Percentiles rank a stretch among this genome's conserved stretches.
phyloP scores from a whole-genome alignment of 805 yeast genomes.

The Spathaspora boniae region DNA sequence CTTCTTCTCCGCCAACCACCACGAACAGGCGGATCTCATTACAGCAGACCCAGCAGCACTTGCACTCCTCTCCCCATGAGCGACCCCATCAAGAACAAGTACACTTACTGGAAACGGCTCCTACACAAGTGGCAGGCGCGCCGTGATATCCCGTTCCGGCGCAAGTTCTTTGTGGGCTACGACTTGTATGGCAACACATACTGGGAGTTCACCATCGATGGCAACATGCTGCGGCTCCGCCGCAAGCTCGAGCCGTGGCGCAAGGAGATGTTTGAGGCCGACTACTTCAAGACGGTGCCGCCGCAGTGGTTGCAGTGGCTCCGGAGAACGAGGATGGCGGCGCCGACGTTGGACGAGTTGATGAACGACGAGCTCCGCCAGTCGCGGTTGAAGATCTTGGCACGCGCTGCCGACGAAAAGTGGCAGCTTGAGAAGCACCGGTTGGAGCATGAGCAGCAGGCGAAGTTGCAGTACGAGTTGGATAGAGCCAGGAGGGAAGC shows the following conservation, averaged over 20 bases:
- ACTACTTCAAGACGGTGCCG: slow-evolving; percentile 56
- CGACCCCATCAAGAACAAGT: slow-evolving; percentile 49
- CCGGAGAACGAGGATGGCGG: slow-evolving; percentile 52
- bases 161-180: slow-evolving; percentile 67
- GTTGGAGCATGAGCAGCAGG: slow-evolving; percentile 29
- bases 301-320: slow-evolving; percentile 86
- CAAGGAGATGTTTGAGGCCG: slow-evolving; percentile 47
- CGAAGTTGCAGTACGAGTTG: slow-evolving; percentile 29
- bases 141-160: slow-evolving; percentile 64
- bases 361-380: slow-evolving; percentile 55
- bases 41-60: background rate
- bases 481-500: slow-evolving; percentile 21
- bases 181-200: slow-evolving; percentile 82
- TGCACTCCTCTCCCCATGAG: slow-evolving; percentile 27
- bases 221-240: slow-evolving; percentile 51
- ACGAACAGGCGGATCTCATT: no score
- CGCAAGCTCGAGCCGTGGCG: slow-evolving; percentile 59
- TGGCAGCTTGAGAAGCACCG: slow-evolving; percentile 36
- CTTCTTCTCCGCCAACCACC: slow-evolving; percentile 1
- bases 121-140: slow-evolving; percentile 58
- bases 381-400: slow-evolving; percentile 47
- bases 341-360: slow-evolving; percentile 66
- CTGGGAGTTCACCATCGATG: slow-evolving; percentile 71
- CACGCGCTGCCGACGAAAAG: slow-evolving; percentile 43
- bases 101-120: slow-evolving; percentile 48